These are phyloP conservation scores for Candida hungchunana DNA, from an alignment of 805 yeast species.

Conservation along the genomic window DNA sequence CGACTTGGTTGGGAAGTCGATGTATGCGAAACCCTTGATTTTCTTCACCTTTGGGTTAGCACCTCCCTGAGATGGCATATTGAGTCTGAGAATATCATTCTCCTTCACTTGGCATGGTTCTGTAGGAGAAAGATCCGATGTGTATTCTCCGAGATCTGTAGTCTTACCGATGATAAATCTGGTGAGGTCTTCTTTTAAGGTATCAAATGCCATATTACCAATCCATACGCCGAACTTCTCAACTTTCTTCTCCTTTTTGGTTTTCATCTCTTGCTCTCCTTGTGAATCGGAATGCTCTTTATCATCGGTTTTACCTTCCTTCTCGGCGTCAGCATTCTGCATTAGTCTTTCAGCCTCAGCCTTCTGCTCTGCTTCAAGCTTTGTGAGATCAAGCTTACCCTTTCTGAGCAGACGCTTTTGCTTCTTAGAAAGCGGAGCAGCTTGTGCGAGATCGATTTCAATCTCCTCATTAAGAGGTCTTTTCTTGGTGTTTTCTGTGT, in stretches of 20 bases:
- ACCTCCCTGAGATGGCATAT: conserved; percentile 61
- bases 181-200: conserved; percentile 67
- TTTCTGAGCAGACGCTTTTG: conserved; percentile 83
- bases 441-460: conserved; percentile 62
- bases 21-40: conserved; percentile 83
- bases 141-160: conserved; percentile 30
- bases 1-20: conserved; percentile 63
- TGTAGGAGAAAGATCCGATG: conserved; percentile 26
- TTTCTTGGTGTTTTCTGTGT: conserved; percentile 13
- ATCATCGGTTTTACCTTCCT: conserved; percentile 14
- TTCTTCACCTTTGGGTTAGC: conserved; percentile 50
- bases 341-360: conserved; percentile 37
- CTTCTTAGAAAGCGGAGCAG: conserved; percentile 85
- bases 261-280: conserved; percentile 3
- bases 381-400: conserved; percentile 61
- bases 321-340: conserved; percentile 31
- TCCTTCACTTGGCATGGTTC: conserved; percentile 40
- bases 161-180: conserved; percentile 64
- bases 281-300: conserved; percentile 16
- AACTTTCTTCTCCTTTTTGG: conserved; percentile 36
- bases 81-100: conserved; percentile 65
- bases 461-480: conserved; percentile 36
- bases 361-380: conserved; percentile 40
- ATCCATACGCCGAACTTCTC: conserved; percentile 80
- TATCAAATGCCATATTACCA: conserved; percentile 86